Percentiles rank a stretch among this genome's conserved stretches.
Evolutionary conservation across 441 rosid species (phyloP).

Genomic region (Erodium chrysanthum): DNA sequence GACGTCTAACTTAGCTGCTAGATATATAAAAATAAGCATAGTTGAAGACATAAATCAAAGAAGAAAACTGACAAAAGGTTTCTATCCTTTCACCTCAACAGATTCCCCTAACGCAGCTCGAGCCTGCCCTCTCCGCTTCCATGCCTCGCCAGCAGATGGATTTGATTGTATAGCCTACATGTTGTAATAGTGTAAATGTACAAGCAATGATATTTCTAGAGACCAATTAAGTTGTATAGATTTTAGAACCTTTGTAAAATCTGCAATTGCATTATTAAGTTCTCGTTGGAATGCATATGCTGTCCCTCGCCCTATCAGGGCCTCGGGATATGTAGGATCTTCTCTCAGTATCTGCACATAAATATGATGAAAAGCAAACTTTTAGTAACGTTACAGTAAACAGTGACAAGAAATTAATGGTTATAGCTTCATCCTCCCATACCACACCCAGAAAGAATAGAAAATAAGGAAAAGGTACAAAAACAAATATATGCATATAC

Average conservation of each 20-base stretch:
- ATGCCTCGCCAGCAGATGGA: conserved; percentile 95
- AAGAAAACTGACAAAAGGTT: conserved; percentile 2
- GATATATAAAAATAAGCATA: not conserved
- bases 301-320: conserved; percentile 95
- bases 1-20: not conserved
- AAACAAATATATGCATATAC: not conserved
- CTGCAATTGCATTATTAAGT: conserved; percentile 75
- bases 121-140: conserved; percentile 99
- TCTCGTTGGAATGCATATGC: conserved; percentile 91
- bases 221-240: conserved; percentile 1
- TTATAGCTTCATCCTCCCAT: conserved; percentile 15
- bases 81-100: conserved; percentile 46
- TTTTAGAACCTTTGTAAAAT: conserved; percentile 71
- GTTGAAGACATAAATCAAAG: conserved; percentile 4
- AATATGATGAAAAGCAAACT: conserved; percentile 13
- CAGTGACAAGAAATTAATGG: conserved; percentile 9
- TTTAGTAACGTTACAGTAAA: not conserved
- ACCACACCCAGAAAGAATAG: conserved; percentile 14
- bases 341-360: conserved; percentile 61
- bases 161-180: conserved; percentile 76
- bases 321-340: conserved; percentile 88
- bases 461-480: conserved; percentile 1
- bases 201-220: conserved; percentile 10
- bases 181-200: conserved; percentile 17
- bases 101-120: conserved; percentile 94